phyloP scores from a whole-genome alignment of 2,329 filamentous ascomycete genomes.

The Ophiostoma montium region DNA sequence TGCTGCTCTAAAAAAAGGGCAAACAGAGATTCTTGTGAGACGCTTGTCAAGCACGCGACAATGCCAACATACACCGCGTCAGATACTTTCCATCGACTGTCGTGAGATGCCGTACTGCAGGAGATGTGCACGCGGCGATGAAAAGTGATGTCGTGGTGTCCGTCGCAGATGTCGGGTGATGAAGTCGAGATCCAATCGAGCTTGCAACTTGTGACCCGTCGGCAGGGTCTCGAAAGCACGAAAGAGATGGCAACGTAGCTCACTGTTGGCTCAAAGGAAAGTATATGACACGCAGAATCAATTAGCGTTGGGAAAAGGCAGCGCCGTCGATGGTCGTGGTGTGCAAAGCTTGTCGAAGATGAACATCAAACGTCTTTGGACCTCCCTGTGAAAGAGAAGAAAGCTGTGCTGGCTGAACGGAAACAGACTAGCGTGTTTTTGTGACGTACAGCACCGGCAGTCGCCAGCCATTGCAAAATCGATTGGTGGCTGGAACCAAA shows the following conservation, averaged over 20 bases:
- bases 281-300: no score
- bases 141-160: background rate
- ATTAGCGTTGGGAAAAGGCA: background rate
- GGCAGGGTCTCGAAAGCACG: no score
- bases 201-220: no score
- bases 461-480: background rate
- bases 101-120: background rate
- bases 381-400: background rate
- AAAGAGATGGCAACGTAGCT: no score
- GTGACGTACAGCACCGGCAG: slow-evolving; percentile 7
- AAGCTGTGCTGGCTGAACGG: slow-evolving; percentile 1
- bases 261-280: no score
- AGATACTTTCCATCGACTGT: background rate
- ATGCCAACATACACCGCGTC: background rate
- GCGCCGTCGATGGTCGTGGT: background rate
- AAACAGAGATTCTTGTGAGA: no score
- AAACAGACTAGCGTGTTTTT: background rate
- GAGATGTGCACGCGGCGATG: no score
- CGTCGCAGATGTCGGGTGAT: background rate
- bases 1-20: no score
- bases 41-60: background rate
- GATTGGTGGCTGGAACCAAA: no score
- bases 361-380: background rate
- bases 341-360: background rate
- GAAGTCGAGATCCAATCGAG: no score